phyloP scores from a whole-genome alignment of 345 rosid species.

The Pistacia atlantica region DNA sequence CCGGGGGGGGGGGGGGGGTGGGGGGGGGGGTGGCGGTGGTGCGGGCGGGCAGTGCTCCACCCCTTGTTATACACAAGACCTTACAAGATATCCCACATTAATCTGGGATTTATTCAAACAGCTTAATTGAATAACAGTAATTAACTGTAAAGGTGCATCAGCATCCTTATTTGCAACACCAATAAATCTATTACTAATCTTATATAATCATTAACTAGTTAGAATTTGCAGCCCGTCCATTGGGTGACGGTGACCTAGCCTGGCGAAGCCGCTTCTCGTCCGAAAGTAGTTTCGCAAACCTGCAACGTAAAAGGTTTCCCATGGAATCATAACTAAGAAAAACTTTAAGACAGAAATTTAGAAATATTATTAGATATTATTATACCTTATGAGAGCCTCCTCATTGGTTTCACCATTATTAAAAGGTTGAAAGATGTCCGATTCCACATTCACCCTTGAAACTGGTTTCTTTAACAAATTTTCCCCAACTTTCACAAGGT shows the following conservation, averaged over 20 bases:
- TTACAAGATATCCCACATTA: no score
- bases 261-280: slow-evolving; percentile 52
- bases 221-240: slow-evolving; percentile 11
- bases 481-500: slow-evolving; percentile 59
- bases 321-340: background rate
- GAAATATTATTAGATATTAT: background rate
- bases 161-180: background rate
- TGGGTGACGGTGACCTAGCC: slow-evolving; percentile 31
- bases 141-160: background rate
- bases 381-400: slow-evolving; percentile 53
- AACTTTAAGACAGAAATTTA: background rate
- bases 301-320: slow-evolving; percentile 14
- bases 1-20: no score
- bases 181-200: background rate
- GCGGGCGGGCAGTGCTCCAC: no score
- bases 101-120: no score
- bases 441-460: slow-evolving; percentile 59
- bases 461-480: slow-evolving; percentile 57
- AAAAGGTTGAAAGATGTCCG: slow-evolving; percentile 44
- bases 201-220: background rate
- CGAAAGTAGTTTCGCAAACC: slow-evolving; percentile 67
- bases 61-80: no score
- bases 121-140: background rate
- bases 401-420: slow-evolving; percentile 42
- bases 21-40: no score